These are phyloP conservation scores for Chaetomiaceae sp. DNA, from an alignment of 2,329 filamentous ascomycete genomes.

Conservation along the genomic window DNA sequence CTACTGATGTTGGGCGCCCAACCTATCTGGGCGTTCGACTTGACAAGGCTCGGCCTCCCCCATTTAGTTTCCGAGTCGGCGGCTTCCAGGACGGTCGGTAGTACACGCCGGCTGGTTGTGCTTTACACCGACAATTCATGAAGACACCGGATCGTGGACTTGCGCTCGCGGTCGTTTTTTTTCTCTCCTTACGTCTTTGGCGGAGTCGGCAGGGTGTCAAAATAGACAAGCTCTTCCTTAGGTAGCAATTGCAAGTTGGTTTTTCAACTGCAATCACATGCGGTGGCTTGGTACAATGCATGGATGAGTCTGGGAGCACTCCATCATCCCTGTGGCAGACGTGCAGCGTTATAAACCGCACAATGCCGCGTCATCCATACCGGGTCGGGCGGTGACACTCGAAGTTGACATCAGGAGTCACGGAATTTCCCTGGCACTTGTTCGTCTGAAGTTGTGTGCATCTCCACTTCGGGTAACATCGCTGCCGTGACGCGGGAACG, in stretches of 20 bases:
- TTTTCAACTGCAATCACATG: too few relatives aligned
- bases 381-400: too few relatives aligned
- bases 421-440: too few relatives aligned
- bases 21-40: conserved; percentile 9
- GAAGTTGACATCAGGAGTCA: too few relatives aligned
- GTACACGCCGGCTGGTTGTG: conserved; percentile 1
- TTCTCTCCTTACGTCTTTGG: neutral
- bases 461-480: too few relatives aligned
- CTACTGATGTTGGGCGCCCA: conserved; percentile 21
- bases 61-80: conserved; percentile 19
- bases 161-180: conserved; percentile 4
- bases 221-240: conserved; percentile 13
- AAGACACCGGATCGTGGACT: conserved; percentile 1
- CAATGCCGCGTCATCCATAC: too few relatives aligned
- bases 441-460: too few relatives aligned
- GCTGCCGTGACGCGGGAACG: too few relatives aligned
- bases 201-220: conserved; percentile 5
- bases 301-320: too few relatives aligned
- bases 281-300: too few relatives aligned
- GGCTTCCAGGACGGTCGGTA: neutral
- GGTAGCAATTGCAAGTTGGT: conserved; percentile 14
- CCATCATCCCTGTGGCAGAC: too few relatives aligned
- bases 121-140: neutral
- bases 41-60: conserved; percentile 13
- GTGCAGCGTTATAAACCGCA: too few relatives aligned